phyloP scores from a whole-genome alignment of 164 flowering plant genomes.

The Pachysandra terminalis region DNA sequence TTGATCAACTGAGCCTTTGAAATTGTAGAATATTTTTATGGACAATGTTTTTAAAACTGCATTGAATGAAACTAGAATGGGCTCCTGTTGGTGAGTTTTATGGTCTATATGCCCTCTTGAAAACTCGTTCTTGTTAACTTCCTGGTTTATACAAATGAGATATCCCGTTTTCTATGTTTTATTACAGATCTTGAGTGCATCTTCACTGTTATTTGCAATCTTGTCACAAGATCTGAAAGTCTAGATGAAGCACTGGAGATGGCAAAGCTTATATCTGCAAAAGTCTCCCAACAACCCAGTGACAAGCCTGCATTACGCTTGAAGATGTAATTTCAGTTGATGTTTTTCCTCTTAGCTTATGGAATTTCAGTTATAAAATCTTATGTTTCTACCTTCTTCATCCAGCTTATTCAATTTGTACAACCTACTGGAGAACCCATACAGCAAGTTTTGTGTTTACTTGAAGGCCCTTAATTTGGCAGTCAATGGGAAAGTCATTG shows the following conservation, averaged over 20 bases:
- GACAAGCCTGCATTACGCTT: slow-evolving; percentile 87
- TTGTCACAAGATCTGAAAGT: slow-evolving; percentile 71
- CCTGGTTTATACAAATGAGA: background rate
- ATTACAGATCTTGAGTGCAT: slow-evolving; percentile 83
- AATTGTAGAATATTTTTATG: too few relatives aligned
- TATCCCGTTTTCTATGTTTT: slow-evolving; percentile 2
- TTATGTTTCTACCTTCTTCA: slow-evolving; percentile 1
- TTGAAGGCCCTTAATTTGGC: slow-evolving; percentile 81
- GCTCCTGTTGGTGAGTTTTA: too few relatives aligned
- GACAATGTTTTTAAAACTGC: too few relatives aligned
- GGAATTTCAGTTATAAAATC: background rate
- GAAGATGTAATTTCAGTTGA: slow-evolving; percentile 58
- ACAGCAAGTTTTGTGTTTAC: slow-evolving; percentile 74
- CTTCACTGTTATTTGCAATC: slow-evolving; percentile 78
- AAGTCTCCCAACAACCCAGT: slow-evolving; percentile 61
- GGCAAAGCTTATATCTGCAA: slow-evolving; percentile 67
- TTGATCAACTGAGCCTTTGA: too few relatives aligned
- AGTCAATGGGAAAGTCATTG: slow-evolving; percentile 67
- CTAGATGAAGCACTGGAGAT: slow-evolving; percentile 76
- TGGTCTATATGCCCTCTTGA: too few relatives aligned
- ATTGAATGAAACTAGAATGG: too few relatives aligned
- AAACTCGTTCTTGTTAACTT: background rate
- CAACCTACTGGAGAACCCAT: slow-evolving; percentile 78
- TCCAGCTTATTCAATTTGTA: slow-evolving; percentile 87
- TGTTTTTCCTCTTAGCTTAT: background rate